A percentile compares a stretch with the other conserved stretches of the same genome.
Conservation (phyloP, 1,139 yeast species). For the Kodamaea alishanica region DNA sequence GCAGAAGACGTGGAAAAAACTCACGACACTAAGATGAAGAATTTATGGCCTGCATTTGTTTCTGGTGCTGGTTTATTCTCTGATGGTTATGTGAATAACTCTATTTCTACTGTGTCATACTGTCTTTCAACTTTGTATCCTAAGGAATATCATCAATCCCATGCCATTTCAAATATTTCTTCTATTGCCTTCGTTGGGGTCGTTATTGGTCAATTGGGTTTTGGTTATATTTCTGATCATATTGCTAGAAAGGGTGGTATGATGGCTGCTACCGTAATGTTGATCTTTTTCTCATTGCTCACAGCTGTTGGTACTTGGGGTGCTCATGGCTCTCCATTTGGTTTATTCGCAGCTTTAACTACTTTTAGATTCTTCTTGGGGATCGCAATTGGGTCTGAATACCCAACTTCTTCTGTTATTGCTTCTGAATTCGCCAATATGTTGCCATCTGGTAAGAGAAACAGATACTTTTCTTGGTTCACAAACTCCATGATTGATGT, state of each 20-base stretch:
- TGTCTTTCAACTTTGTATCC: slow-evolving; percentile 67
- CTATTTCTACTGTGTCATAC: slow-evolving; percentile 72
- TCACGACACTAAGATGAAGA: slow-evolving; percentile 15
- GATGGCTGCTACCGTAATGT: slow-evolving; percentile 67
- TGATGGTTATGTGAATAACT: slow-evolving; percentile 86
- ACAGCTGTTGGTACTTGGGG: slow-evolving; percentile 79
- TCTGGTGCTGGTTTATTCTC: slow-evolving; percentile 91
- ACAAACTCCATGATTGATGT: slow-evolving; percentile 84
- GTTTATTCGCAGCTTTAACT: slow-evolving; percentile 81
- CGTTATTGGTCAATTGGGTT: slow-evolving; percentile 77
- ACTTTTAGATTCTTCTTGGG: slow-evolving; percentile 86
- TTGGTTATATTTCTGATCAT: slow-evolving; percentile 78
- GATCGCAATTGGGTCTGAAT: slow-evolving; percentile 84
- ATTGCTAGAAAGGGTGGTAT: slow-evolving; percentile 77
- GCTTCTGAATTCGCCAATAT: slow-evolving; percentile 87
- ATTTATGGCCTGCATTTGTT: slow-evolving; percentile 70
- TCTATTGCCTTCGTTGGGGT: slow-evolving; percentile 93
- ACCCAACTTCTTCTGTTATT: slow-evolving; percentile 90
- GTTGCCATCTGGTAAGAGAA: slow-evolving; percentile 77
- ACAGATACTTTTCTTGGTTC: slow-evolving; percentile 85
- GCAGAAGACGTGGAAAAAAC: slow-evolving; percentile 20
- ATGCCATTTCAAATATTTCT: slow-evolving; percentile 72
- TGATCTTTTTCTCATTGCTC: slow-evolving; percentile 69
- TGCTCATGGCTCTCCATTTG: slow-evolving; percentile 49
- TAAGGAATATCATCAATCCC: slow-evolving; percentile 52